Conservation (phyloP, 345 rosid genomes). For the Erysimum cheiranthoides region DNA sequence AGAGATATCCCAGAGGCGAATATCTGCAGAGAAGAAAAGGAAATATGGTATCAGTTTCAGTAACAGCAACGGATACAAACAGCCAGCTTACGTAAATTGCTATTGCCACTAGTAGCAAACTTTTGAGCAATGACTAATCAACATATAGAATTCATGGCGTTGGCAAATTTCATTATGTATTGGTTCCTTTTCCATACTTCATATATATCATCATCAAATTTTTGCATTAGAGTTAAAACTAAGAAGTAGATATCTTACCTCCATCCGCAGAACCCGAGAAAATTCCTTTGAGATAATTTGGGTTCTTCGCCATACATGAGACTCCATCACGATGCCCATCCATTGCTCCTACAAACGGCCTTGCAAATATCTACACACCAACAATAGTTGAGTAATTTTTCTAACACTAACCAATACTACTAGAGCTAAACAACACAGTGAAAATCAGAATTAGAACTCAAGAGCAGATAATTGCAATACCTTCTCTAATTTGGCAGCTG, state of each 20-base stretch:
- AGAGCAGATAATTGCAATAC: conserved; percentile 35
- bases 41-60: background rate
- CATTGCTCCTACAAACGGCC: conserved; percentile 95
- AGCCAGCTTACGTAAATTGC: background rate
- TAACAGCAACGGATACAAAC: background rate
- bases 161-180: background rate
- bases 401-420: background rate
- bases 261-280: conserved; percentile 98
- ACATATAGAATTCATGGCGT: background rate
- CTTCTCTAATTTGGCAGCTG: conserved; percentile 94
- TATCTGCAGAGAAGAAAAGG: conserved; percentile 60
- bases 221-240: background rate
- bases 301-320: conserved; percentile 97
- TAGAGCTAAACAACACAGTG: background rate
- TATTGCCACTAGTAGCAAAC: background rate
- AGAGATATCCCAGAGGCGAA: conserved; percentile 95
- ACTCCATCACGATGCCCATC: conserved; percentile 88
- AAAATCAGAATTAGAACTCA: background rate
- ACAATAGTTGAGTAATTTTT: background rate
- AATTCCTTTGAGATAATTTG: conserved; percentile 77
- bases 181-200: background rate
- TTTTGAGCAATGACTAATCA: background rate
- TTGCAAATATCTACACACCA: conserved; percentile 74
- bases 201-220: background rate
- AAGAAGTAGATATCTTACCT: conserved; percentile 50